phyloP scores from a whole-genome alignment of 2,329 filamentous ascomycete genomes.

The Epichloe scottii region DNA sequence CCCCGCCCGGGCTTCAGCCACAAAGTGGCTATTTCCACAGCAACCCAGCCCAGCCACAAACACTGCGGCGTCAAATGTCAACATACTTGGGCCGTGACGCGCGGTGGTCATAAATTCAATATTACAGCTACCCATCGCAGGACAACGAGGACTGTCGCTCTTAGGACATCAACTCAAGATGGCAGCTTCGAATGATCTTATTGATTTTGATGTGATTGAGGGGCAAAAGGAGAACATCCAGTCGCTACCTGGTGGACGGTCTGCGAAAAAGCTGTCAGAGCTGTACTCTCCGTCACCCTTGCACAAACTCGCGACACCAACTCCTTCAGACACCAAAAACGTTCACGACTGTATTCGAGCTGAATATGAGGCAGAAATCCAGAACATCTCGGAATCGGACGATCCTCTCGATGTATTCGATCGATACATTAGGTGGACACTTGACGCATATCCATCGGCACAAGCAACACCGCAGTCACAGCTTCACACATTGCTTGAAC shows the following conservation, averaged over 20 bases:
- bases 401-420: conserved; percentile 94
- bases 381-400: conserved; percentile 70
- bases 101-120: not conserved
- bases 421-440: conserved; percentile 91
- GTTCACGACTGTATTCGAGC: conserved; percentile 68
- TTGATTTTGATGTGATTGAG: conserved; percentile 87
- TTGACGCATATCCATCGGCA: conserved; percentile 87
- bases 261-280: conserved; percentile 76
- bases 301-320: conserved; percentile 47
- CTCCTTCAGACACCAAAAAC: conserved; percentile 60
- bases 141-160: conserved; percentile 3
- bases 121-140: not conserved
- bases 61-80: conserved; percentile 8
- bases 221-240: conserved; percentile 97
- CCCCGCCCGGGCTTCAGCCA: not conserved
- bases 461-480: conserved; percentile 89
- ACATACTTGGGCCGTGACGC: conserved; percentile 1
- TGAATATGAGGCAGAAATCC: conserved; percentile 76
- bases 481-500: conserved; percentile 76
- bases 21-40: conserved; percentile 8
- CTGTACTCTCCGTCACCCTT: conserved; percentile 59
- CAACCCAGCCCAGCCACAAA: conserved; percentile 4
- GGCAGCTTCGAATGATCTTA: conserved; percentile 38
- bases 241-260: conserved; percentile 73
- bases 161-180: conserved; percentile 26